A percentile compares a stretch with the other conserved stretches of the same genome.
phyloP scores from a whole-genome alignment of 345 rosid genomes.

The Pistacia integerrima region DNA sequence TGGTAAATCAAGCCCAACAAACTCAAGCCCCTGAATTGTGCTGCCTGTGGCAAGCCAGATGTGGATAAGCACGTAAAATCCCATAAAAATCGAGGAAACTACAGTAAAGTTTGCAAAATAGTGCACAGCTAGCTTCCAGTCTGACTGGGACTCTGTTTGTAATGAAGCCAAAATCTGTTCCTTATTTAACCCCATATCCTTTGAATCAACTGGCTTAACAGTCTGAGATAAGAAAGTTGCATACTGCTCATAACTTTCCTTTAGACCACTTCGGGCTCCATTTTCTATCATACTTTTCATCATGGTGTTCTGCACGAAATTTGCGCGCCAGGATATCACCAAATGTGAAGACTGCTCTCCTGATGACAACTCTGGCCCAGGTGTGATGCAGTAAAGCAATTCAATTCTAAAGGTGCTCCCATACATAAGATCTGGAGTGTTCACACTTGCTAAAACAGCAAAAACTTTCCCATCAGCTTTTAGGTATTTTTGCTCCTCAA shows the following conservation, averaged over 20 bases:
- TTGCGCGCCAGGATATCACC: slow-evolving; percentile 86
- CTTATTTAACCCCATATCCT: slow-evolving; percentile 78
- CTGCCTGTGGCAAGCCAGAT: slow-evolving; percentile 64
- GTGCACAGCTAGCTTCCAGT: slow-evolving; percentile 78
- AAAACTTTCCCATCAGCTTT: slow-evolving; percentile 79
- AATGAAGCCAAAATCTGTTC: slow-evolving; percentile 82
- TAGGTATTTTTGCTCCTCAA: slow-evolving; percentile 79
- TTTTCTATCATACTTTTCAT: slow-evolving; percentile 95
- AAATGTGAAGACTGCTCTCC: slow-evolving; percentile 75
- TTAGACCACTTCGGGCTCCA: slow-evolving; percentile 84
- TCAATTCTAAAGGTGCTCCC: slow-evolving; percentile 79
- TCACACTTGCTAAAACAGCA: slow-evolving; percentile 58
- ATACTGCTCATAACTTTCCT: slow-evolving; percentile 76
- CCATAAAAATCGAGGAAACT: slow-evolving; percentile 64
- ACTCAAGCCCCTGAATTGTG: slow-evolving; percentile 84
- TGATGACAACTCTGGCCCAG: slow-evolving; percentile 82
- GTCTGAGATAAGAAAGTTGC: slow-evolving; percentile 61
- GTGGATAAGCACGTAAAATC: slow-evolving; percentile 70
- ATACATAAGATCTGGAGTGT: slow-evolving; percentile 88
- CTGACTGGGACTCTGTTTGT: slow-evolving; percentile 84
- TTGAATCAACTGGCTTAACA: slow-evolving; percentile 74
- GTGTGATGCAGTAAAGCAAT: slow-evolving; percentile 66
- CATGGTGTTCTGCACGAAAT: slow-evolving; percentile 90
- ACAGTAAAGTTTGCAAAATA: slow-evolving; percentile 88
- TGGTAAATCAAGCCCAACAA: slow-evolving; percentile 90